phyloP scores from a whole-genome alignment of 208 protist genomes.

The Leishmania aethiopica region DNA sequence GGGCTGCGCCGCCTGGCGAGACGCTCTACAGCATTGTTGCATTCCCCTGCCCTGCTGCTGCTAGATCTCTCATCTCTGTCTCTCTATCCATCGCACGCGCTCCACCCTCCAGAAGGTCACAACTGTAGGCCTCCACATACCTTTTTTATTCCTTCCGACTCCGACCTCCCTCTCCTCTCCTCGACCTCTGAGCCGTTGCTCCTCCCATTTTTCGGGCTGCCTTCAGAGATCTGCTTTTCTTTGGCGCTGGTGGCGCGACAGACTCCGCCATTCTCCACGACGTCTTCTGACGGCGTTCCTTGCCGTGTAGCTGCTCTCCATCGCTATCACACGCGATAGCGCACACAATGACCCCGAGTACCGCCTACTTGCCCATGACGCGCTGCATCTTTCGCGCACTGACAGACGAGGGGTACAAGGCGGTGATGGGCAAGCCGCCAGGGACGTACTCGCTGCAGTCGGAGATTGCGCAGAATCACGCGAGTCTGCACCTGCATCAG shows the following conservation, averaged over 20 bases:
- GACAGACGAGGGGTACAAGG: constrained; percentile 49
- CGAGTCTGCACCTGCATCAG: constrained; percentile 39
- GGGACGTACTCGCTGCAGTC: constrained; percentile 52
- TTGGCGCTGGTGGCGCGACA: neutral
- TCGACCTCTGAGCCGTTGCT: neutral
- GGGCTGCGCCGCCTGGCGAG: neutral
- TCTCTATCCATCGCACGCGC: neutral
- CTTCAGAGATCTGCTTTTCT: neutral
- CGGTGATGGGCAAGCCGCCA: constrained; percentile 38
- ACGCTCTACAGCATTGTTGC: neutral
- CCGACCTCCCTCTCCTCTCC: neutral
- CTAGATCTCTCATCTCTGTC: neutral
- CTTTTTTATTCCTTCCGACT: neutral
- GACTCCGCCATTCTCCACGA: neutral
- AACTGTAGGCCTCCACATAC: neutral
- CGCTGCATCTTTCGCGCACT: constrained; percentile 61
- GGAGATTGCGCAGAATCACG: constrained; percentile 26
- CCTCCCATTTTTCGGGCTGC: neutral
- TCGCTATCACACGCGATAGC: neutral
- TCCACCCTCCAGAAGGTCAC: neutral
- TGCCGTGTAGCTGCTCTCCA: neutral
- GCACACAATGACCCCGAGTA: neutral
- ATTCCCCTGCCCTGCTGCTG: neutral
- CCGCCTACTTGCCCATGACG: constrained; percentile 28
- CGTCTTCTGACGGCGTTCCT: neutral